A percentile compares a stretch with the other conserved stretches of the same genome.
These are phyloP conservation scores for Senna siamea DNA, from an alignment of 306 rosid species.

Conservation along the genomic window DNA sequence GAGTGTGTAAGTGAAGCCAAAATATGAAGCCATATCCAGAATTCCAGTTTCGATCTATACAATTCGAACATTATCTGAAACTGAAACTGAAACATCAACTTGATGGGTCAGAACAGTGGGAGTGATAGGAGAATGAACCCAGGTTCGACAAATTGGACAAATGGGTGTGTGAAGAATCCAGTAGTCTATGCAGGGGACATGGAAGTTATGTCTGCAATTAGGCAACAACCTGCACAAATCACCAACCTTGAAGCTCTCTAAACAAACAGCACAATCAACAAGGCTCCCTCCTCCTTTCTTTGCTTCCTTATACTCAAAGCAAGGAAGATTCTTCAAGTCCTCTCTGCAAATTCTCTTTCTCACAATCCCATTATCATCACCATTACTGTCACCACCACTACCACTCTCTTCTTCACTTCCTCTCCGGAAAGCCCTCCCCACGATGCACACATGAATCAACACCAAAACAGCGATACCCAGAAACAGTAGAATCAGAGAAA, in stretches of 20 bases:
- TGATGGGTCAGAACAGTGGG: constrained; percentile 14
- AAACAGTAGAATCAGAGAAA: constrained; percentile 46
- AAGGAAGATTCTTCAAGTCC: constrained; percentile 63
- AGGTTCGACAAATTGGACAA: constrained; percentile 68
- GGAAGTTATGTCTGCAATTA: constrained; percentile 59
- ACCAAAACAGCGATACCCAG: constrained; percentile 55
- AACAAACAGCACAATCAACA: constrained; percentile 68
- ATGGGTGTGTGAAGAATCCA: constrained; percentile 63
- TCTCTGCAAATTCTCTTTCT: constrained; percentile 38
- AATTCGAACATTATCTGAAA: neutral
- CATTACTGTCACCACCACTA: neutral
- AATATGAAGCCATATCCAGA: too few species aligned
- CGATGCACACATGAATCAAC: constrained; percentile 53
- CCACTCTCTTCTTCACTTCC: neutral
- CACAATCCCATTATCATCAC: neutral
- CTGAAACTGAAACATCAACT: constrained; percentile 9
- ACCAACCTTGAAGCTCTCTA: constrained; percentile 63
- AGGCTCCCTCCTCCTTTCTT: constrained; percentile 36
- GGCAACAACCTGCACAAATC: constrained; percentile 68
- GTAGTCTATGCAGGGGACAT: constrained; percentile 60
- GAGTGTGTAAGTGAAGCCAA: too few species aligned
- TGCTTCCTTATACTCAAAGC: constrained; percentile 51
- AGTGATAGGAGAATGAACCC: constrained; percentile 35
- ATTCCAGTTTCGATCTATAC: constrained; percentile 16
- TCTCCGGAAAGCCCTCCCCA: constrained; percentile 55